Conservation (phyloP, 192 early-diverging fungal genomes). For the Coemansia sp. region DNA sequence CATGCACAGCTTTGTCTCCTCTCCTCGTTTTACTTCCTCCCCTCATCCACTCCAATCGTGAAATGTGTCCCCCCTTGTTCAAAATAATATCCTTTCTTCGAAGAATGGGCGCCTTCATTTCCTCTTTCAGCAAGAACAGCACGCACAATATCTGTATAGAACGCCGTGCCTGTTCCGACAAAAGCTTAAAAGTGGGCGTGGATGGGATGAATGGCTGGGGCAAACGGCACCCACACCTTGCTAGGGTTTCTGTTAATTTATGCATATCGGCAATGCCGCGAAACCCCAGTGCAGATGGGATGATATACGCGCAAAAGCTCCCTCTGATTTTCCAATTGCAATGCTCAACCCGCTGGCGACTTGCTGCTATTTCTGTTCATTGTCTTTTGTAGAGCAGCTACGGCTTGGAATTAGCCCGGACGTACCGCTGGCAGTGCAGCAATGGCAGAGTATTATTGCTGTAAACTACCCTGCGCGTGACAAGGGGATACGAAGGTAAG, state of each 20-base stretch:
- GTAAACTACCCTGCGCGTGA: constrained; percentile 87
- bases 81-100: background rate
- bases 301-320: too few relatives aligned
- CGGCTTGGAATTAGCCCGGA: constrained; percentile 66
- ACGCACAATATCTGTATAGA: background rate
- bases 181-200: too few relatives aligned
- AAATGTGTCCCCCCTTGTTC: background rate
- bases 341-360: background rate
- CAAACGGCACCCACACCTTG: too few relatives aligned
- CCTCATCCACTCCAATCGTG: background rate
- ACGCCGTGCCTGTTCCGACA: background rate
- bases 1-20: background rate
- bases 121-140: background rate
- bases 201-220: too few relatives aligned
- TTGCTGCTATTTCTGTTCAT: background rate
- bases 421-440: constrained; percentile 80
- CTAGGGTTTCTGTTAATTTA: background rate
- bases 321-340: background rate
- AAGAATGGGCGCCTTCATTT: background rate
- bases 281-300: background rate
- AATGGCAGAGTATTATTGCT: constrained; percentile 86
- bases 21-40: background rate
- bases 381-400: constrained; percentile 59
- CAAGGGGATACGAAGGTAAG: constrained; percentile 71
- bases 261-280: background rate